A percentile compares a stretch with the other conserved stretches of the same genome.
phyloP scores from a whole-genome alignment of 192 early-diverging fungal genomes.

The Anaeromyces robustus region DNA sequence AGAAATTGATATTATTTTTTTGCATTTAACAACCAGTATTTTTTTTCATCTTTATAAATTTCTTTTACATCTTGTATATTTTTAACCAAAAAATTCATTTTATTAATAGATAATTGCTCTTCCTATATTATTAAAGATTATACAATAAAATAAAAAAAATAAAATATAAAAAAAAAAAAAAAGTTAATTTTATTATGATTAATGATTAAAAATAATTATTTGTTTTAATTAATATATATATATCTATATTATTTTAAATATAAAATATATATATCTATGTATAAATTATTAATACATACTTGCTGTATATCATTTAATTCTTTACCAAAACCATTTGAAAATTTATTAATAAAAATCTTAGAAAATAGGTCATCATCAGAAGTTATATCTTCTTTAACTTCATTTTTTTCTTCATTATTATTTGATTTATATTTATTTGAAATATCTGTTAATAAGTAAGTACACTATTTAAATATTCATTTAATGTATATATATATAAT shows the following conservation, averaged over 20 bases:
- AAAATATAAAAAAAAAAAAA: too few relatives aligned
- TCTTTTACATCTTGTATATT: neutral
- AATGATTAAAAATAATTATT: too few relatives aligned
- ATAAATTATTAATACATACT: neutral
- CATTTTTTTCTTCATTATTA: neutral
- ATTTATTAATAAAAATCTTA: neutral
- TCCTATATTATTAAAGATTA: neutral
- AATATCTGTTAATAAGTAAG: neutral
- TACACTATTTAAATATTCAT: neutral
- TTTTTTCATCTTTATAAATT: neutral
- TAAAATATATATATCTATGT: too few relatives aligned
- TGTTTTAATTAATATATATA: too few relatives aligned
- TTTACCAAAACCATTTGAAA: neutral
- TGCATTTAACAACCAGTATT: neutral
- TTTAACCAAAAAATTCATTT: neutral
- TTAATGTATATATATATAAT: too few relatives aligned
- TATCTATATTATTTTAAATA: too few relatives aligned
- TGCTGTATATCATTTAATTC: neutral
- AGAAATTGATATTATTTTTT: neutral
- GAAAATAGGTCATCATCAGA: neutral
- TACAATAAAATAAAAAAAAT: too few relatives aligned
- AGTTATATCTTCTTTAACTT: neutral
- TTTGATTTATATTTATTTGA: neutral
- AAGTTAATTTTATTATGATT: too few relatives aligned
- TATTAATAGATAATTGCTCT: neutral